A percentile compares a stretch with the other conserved stretches of the same genome.
Conservation (phyloP, 2,329 filamentous ascomycete genomes). For the Blastomyces emzantsi region DNA sequence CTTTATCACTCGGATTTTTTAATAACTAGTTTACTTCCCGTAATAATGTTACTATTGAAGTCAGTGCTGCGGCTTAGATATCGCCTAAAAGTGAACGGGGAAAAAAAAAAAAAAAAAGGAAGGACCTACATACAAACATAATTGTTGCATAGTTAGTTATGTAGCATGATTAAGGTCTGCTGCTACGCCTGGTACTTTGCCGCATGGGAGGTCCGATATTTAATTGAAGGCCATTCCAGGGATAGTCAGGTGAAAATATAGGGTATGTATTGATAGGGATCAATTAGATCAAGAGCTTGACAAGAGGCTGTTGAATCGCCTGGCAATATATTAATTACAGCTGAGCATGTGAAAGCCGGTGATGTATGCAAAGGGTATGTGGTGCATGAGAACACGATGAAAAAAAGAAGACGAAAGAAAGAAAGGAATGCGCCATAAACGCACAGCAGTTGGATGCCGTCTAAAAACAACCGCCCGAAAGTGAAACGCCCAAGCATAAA, state of each 20-base stretch:
- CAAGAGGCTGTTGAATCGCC: constrained; percentile 1
- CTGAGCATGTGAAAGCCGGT: neutral
- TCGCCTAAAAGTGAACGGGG: too few species aligned
- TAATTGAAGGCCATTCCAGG: too few species aligned
- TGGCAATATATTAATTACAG: neutral
- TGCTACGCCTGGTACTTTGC: too few species aligned
- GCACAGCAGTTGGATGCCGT: neutral
- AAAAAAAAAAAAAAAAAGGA: too few species aligned
- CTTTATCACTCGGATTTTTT: too few species aligned
- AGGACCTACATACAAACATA: too few species aligned
- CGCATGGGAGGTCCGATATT: too few species aligned
- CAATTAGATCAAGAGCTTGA: neutral
- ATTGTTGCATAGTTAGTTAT: too few species aligned
- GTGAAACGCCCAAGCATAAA: neutral
- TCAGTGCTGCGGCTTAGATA: too few species aligned
- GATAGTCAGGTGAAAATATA: neutral
- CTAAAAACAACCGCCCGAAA: neutral
- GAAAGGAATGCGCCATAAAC: neutral
- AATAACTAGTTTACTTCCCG: too few species aligned
- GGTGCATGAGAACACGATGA: neutral
- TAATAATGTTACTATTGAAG: too few species aligned
- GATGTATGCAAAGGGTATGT: neutral
- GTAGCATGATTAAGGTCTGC: too few species aligned
- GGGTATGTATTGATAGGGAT: neutral
- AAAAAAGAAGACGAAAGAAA: neutral